Conservation (phyloP, 2,329 filamentous ascomycete genomes). For the Bipolaris zeicola region DNA sequence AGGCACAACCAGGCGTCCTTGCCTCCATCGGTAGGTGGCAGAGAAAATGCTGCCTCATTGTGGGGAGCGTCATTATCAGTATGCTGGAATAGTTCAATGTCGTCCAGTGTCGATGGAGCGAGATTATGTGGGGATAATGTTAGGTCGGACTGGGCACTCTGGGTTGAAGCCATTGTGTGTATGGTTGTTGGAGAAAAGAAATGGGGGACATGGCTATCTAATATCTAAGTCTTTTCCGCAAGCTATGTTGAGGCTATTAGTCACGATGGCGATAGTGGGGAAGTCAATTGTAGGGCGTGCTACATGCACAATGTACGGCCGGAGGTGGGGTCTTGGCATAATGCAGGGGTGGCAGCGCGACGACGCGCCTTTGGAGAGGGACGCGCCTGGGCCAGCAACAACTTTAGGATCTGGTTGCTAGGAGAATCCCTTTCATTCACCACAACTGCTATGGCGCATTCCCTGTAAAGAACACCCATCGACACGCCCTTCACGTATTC, state of each 20-base stretch:
- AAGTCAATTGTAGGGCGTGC: conserved; percentile 28
- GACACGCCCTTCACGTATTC: not conserved
- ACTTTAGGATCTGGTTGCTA: conserved; percentile 4
- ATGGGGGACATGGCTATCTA: not conserved
- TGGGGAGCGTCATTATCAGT: conserved; percentile 4
- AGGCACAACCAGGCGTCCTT: conserved; percentile 41
- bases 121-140: conserved; percentile 17
- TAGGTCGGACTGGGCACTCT: conserved; percentile 21
- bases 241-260: not conserved
- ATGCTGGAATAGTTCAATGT: conserved; percentile 22
- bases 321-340: conserved; percentile 14
- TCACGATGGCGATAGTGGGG: conserved; percentile 1
- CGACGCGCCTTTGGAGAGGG: conserved; percentile 23
- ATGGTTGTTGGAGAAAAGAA: not conserved
- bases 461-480: conserved; percentile 3
- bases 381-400: conserved; percentile 19
- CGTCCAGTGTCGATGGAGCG: conserved; percentile 14
- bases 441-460: conserved; percentile 11
- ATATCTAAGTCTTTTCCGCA: not conserved
- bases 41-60: conserved; percentile 32
- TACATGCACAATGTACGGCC: conserved; percentile 8
- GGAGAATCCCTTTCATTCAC: conserved; percentile 4
- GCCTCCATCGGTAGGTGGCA: conserved; percentile 38
- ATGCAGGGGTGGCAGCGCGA: conserved; percentile 19
- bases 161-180: conserved; percentile 23